These are phyloP conservation scores for Leccinum obscurum DNA, from an alignment of 768 basidiomycete genomes.

Conservation along the genomic window DNA sequence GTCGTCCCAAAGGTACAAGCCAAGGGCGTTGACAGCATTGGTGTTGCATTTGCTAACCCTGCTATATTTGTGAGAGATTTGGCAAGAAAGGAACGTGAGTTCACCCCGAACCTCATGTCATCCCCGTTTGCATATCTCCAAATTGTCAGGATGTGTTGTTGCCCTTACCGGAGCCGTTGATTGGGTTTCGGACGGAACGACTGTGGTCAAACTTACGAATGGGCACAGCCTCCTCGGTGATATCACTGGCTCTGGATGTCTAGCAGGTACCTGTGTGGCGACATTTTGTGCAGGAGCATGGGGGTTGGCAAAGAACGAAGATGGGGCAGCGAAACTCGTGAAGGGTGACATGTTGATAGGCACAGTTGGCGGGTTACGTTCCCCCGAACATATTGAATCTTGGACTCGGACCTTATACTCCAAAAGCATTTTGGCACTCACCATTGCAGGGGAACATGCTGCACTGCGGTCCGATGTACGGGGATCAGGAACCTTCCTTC, in stretches of 20 bases:
- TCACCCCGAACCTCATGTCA: background rate
- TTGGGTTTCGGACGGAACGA: conserved; percentile 80
- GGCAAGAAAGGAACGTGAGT: conserved; percentile 73
- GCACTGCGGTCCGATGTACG: conserved; percentile 50
- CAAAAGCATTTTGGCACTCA: conserved; percentile 54
- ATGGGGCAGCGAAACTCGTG: conserved; percentile 48
- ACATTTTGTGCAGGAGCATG: conserved; percentile 75
- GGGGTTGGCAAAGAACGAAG: conserved; percentile 32
- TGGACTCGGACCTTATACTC: conserved; percentile 6
- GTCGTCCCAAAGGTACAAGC: conserved; percentile 52
- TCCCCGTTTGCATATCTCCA: background rate
- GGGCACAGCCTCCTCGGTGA: conserved; percentile 70
- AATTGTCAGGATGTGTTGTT: conserved; percentile 65
- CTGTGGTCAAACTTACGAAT: conserved; percentile 69
- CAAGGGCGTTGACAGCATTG: conserved; percentile 86
- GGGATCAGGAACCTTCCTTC: conserved; percentile 65
- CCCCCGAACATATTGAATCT: background rate
- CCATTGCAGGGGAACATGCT: conserved; percentile 61
- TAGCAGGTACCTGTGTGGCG: conserved; percentile 75
- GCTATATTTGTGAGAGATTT: conserved; percentile 64
- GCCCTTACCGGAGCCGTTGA: conserved; percentile 80
- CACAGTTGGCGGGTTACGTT: conserved; percentile 73
- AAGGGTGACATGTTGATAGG: conserved; percentile 76
- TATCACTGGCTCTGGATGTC: conserved; percentile 91
- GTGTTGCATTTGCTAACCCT: conserved; percentile 76